Percentiles rank a stretch among this genome's conserved stretches.
Evolutionary conservation across 352 stramenopile species (phyloP).

Genomic region (Pseudoperonospora humuli): DNA sequence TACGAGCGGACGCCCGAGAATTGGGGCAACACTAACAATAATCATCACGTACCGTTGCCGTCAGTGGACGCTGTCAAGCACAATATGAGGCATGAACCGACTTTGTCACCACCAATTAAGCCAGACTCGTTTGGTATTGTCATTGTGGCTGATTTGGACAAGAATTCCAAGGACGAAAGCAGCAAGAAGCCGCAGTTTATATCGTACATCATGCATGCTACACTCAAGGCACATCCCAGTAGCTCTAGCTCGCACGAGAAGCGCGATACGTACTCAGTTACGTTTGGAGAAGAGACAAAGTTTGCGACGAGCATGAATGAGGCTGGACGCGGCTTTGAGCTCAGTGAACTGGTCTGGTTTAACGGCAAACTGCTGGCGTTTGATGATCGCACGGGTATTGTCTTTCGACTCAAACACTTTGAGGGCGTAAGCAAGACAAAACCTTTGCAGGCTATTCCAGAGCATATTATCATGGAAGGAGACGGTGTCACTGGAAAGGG

Average conservation of each 20-base stretch:
- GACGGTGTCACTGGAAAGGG: constrained; percentile 94
- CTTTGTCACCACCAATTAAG: constrained; percentile 21
- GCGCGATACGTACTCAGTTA: constrained; percentile 46
- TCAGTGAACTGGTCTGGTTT: constrained; percentile 90
- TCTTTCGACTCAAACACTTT: constrained; percentile 95
- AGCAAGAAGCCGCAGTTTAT: constrained; percentile 88
- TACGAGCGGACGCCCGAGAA: constrained; percentile 22
- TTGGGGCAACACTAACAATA: constrained; percentile 14
- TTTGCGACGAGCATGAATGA: constrained; percentile 89
- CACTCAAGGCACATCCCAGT: constrained; percentile 54
- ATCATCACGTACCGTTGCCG: constrained; percentile 12
- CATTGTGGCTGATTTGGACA: constrained; percentile 95
- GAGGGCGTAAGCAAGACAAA: constrained; percentile 39
- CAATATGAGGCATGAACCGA: constrained; percentile 28
- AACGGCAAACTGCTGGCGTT: constrained; percentile 90
- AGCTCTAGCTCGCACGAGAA: constrained; percentile 29
- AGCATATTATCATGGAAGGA: constrained; percentile 96
- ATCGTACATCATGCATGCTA: constrained; percentile 88
- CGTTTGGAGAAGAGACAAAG: constrained; percentile 57
- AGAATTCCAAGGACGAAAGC: constrained; percentile 82
- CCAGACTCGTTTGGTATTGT: constrained; percentile 80
- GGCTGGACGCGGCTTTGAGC: constrained; percentile 92
- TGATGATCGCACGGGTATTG: constrained; percentile 97
- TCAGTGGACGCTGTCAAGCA: constrained; percentile 6
- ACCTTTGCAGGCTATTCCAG: constrained; percentile 82